Evolutionary conservation across 2,329 filamentous ascomycete genomes (phyloP), one percentile per base, ranked within the genome.

Genomic region (Tolypocladium paradoxum): DNA sequence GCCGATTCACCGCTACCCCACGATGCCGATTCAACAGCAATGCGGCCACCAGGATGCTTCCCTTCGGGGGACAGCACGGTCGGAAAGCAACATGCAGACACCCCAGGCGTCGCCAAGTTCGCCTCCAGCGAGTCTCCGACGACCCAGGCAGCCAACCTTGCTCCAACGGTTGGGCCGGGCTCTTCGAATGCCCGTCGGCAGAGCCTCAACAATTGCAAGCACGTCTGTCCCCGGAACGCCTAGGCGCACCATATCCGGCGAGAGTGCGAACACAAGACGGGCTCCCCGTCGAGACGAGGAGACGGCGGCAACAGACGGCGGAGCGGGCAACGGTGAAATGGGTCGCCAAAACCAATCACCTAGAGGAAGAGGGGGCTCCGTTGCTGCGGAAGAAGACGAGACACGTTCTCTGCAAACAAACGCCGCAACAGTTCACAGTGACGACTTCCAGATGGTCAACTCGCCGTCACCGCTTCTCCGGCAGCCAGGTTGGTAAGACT

Each of bases 341-440:
- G 34, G 20, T 24, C 5, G 38, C 18, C 34, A 33, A 12, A 8
- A 18, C n/a, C 16, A 27, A 18, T 4, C 24, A 6, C 11, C 33
- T 5, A 20, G 14, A 4, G n/a, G 24, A 6, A 34, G 34, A 36
- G 11, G 27, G 36, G 36, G 16, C 12, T 31, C 12, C 14, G 53
- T 27, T n/a, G 22, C 14, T 3, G 40, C 35, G 20, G 50, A 48
- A 12, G 33, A 16, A 40, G 50, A 54, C 11, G 56, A 55, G 31
- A 27, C 36, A 4, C 43, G 56, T 14, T 69, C 66, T 5, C 56
- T 64, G 6, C 54, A 53, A 24, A 68, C 65, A 4, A 61, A 63
- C 37, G 57, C 56, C 33, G 69, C 70, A 14, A 70, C 69, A 2
- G 68, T 72, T 5, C 64, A 66, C 40, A 70, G 64, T 31, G 68